Conservation (phyloP, 2,329 filamentous ascomycete genomes). For the Colletotrichum tropicale region DNA sequence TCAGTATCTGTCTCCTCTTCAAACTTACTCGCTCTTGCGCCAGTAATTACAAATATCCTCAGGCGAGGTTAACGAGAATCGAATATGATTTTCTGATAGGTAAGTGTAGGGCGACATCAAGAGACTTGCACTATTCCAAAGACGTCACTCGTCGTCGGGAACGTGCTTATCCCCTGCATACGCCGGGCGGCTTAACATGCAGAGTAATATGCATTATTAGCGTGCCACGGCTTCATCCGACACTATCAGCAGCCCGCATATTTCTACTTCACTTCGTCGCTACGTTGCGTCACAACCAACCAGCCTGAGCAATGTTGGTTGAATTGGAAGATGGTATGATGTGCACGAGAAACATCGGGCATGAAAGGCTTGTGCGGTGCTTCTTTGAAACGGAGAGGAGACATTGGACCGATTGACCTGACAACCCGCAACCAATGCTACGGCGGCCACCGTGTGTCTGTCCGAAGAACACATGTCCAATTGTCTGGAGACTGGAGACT, state of each 20-base stretch:
- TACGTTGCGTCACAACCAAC: neutral
- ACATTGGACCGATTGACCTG: neutral
- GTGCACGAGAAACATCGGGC: neutral
- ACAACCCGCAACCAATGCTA: conserved; percentile 2
- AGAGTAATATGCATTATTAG: neutral
- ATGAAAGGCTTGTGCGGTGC: neutral
- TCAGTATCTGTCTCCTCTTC: neutral
- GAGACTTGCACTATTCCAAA: neutral
- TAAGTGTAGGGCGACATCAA: neutral
- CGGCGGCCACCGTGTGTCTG: neutral
- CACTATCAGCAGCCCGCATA: neutral
- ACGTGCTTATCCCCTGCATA: conserved; percentile 12
- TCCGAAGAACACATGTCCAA: conserved; percentile 13
- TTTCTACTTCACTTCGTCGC: neutral
- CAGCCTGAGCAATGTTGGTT: neutral
- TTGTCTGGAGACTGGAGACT: neutral
- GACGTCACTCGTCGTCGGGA: neutral
- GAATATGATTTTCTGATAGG: neutral
- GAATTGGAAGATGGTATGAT: neutral
- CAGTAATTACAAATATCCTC: neutral
- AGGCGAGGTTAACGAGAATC: neutral
- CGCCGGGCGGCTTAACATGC: neutral
- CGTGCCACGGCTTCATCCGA: neutral
- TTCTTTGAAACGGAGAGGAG: conserved; percentile 5
- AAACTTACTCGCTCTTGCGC: neutral